Base-by-base conservation (phyloP, 257 asterid species). In the Gentiana straminea region DNA sequence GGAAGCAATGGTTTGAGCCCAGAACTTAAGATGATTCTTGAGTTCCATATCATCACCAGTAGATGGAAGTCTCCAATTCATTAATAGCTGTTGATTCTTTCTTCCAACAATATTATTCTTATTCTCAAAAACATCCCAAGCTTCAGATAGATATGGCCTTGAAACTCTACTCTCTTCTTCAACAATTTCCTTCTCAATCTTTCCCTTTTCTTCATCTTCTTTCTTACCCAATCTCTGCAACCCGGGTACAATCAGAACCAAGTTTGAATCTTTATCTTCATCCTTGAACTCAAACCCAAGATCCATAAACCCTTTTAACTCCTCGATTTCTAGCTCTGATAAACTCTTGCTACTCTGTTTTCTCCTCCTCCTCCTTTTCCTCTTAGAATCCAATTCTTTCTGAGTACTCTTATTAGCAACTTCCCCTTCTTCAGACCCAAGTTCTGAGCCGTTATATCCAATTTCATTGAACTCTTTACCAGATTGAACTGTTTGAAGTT, bases 1-100 rank as follows among this genome's bases (percentile, higher is more conserved):
- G 33, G 94, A 79, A 33, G 94, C 95, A 65, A 86, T 94, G 35
- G 76, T 35, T 64, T 84, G 86, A 74, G 95, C 95, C 94, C 95
- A 86, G 53, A 54, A 62, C 60, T 56, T 81, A 45, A 86, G 75
- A 69, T 84, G 86, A 79, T 84, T 52, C 59, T 86, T 86, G 35
- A 86, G 39, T 49, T 79, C 94, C 70, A 73, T 60, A 50, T 83
- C 94, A 62, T 75, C 76, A 2, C 78, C 82, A 54, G 62, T 70
- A 48, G 54, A 66, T 9, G 81, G 79, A 51, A 81, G 69, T 60
- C 75, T 81, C 84, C 80, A 81, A 38, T 69, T 77, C 65, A 37
- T 60, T 69, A 78, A 46, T 47, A 55, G 54, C 12, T 65, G 55
- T 4, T 45, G 41, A 35, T 43, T 57, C 48, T 24, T 53, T 38